Percentiles rank a stretch among this genome's conserved stretches.
These are phyloP conservation scores for Neopestalotiopsis sp. DNA, from an alignment of 2,329 filamentous ascomycete genomes.

Conservation along the genomic window DNA sequence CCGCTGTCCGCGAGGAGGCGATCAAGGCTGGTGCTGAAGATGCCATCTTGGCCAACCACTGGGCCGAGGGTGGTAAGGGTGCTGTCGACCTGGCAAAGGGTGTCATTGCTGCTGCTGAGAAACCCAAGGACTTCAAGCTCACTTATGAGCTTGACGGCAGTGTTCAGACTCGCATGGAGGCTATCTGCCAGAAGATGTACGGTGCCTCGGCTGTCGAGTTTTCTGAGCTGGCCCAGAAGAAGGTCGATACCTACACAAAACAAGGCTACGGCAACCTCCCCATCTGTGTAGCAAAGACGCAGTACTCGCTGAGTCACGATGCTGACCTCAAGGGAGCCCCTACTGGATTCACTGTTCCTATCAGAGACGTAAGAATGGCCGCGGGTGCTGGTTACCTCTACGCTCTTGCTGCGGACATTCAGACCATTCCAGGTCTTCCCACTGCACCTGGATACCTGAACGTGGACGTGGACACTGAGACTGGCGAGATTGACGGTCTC, in stretches of 20 bases:
- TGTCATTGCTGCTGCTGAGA: slow-evolving; percentile 81
- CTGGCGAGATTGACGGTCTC: slow-evolving; percentile 85
- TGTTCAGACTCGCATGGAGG: slow-evolving; percentile 88
- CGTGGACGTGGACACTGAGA: slow-evolving; percentile 82
- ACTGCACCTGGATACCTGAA: slow-evolving; percentile 96
- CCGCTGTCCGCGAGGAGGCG: slow-evolving; percentile 87
- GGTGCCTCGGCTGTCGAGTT: slow-evolving; percentile 89
- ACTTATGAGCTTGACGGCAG: slow-evolving; percentile 80
- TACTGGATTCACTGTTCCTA: slow-evolving; percentile 91
- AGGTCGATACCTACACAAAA: slow-evolving; percentile 91
- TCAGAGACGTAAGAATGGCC: slow-evolving; percentile 91
- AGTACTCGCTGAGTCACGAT: slow-evolving; percentile 95
- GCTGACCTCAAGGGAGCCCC: slow-evolving; percentile 93
- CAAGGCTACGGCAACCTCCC: slow-evolving; percentile 93
- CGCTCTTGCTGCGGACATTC: slow-evolving; percentile 93
- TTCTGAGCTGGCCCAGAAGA: slow-evolving; percentile 91
- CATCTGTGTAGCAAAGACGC: slow-evolving; percentile 97
- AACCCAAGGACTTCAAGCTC: slow-evolving; percentile 85
- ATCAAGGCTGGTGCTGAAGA: slow-evolving; percentile 92
- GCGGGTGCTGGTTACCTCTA: slow-evolving; percentile 94
- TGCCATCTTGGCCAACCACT: slow-evolving; percentile 93
- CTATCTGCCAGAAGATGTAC: slow-evolving; percentile 92
- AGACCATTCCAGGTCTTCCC: slow-evolving; percentile 94
- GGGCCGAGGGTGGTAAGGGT: slow-evolving; percentile 91
- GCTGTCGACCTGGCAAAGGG: slow-evolving; percentile 87